Evolutionary conservation across 148 eudicot genomes (phyloP), one percentile per base, ranked within the genome.

Genomic region (Talinum fruticosum): DNA sequence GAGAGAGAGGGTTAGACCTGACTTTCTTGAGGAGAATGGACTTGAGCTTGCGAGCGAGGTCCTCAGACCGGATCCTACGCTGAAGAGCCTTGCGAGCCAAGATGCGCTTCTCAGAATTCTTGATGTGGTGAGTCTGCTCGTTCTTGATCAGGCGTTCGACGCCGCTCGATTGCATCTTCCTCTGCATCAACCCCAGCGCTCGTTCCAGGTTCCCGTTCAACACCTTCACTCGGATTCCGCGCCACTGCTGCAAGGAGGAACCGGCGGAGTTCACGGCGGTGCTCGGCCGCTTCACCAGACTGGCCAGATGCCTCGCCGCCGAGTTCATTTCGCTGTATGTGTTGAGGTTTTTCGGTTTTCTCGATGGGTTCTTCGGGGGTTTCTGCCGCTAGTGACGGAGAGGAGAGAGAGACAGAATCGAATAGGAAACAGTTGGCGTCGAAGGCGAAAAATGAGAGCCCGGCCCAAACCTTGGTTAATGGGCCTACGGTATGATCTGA

Each of bases 101-200:
- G 0, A 90, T 89, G 1, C 94, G 87, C 86, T 94, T 94, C 88
- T 94, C 98, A 4, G 92, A 89, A 73, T 94, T 92, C 86, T 94
- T 94, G 65, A 92, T 75, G 73, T 94, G 98, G 66, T 79, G 79
- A 19, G 76, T 49, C 81, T 87, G 88, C 21, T 89, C 85, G 13
- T 3, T 61, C 85, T 91, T 94, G 3, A 94, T 88, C 83, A 92
- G 10, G 21, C 98, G 82, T 71, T 94, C 98, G 15, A 89, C 83
- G 0, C 96, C 98, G 74, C 97, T 90, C 10, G 88, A 84, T 6
- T 81, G 86, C 97, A 94, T 94, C 81, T 88, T 87, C 75, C 90
- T 84, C 82, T 88, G 91, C 98, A 94, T 76, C 12, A 89, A 51
- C 0, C 10, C 24, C 73, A 94, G 69, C 1, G 97, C 96, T 57